phyloP scores from a whole-genome alignment of 2,329 filamentous ascomycete species.

The Stromatinia cepivora region DNA sequence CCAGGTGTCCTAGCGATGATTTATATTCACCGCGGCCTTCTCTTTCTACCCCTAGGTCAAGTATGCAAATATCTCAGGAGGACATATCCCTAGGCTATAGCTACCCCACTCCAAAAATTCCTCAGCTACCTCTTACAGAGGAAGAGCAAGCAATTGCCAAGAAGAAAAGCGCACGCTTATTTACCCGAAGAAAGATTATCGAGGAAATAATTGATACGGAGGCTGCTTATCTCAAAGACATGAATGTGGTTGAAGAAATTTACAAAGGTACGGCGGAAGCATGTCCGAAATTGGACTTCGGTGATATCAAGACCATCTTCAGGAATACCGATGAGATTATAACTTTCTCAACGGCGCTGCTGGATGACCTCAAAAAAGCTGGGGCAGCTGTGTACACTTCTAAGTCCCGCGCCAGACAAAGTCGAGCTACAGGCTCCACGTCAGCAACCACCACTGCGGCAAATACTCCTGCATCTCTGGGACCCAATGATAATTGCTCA shows the following conservation, averaged over 20 bases:
- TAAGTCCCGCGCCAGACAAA: constrained; percentile 46
- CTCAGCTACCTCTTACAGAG: constrained; percentile 25
- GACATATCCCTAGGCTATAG: constrained; percentile 11
- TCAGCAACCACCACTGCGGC: constrained; percentile 18
- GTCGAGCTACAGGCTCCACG: constrained; percentile 23
- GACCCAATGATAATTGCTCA: constrained; percentile 32
- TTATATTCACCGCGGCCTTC: constrained; percentile 37
- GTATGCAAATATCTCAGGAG: constrained; percentile 23
- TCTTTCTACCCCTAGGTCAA: constrained; percentile 30
- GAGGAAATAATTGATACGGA: constrained; percentile 94
- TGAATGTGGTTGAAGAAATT: constrained; percentile 97
- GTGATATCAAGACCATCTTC: constrained; percentile 88
- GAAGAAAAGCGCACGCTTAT: constrained; percentile 69
- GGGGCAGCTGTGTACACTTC: constrained; percentile 74
- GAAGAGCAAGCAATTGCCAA: constrained; percentile 48
- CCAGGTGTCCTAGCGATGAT: constrained; percentile 38
- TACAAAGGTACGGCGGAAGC: constrained; percentile 91
- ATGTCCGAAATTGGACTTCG: constrained; percentile 73
- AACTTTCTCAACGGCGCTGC: constrained; percentile 77
- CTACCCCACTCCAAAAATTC: constrained; percentile 5
- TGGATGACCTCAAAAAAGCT: constrained; percentile 77
- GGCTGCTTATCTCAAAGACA: constrained; percentile 84
- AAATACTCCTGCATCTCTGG: constrained; percentile 26
- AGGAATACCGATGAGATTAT: constrained; percentile 91
- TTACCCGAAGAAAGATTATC: constrained; percentile 79